phyloP scores from a whole-genome alignment of 106 monocot species.

The Gastrodia elata region DNA sequence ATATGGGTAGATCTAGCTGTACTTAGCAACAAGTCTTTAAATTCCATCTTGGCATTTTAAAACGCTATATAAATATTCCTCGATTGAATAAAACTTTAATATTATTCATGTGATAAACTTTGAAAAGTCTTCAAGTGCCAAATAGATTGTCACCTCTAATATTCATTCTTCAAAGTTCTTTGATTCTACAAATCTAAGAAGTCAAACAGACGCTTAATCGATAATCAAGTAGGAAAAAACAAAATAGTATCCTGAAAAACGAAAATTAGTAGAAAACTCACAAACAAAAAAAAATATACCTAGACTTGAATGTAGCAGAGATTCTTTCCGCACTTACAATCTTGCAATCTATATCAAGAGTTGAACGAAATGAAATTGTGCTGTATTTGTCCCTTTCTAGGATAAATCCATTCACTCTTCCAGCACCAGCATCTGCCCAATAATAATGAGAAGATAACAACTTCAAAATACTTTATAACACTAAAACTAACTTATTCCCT shows the following conservation, averaged over 20 bases:
- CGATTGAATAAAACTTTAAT: neutral
- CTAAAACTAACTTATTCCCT: neutral
- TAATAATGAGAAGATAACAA: slow-evolving; percentile 7
- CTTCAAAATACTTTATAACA: neutral
- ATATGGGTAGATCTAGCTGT: no score
- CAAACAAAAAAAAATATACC: slow-evolving; percentile 17
- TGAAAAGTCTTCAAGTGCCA: neutral
- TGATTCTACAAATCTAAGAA: neutral
- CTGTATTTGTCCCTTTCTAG: slow-evolving; percentile 34
- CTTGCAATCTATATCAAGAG: slow-evolving; percentile 11
- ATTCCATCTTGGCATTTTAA: no score
- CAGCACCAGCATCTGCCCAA: slow-evolving; percentile 32
- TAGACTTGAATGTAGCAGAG: slow-evolving; percentile 19
- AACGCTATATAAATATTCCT: neutral
- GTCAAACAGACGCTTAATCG: neutral
- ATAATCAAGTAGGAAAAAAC: neutral
- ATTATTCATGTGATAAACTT: neutral
- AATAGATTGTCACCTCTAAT: neutral
- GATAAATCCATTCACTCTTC: slow-evolving; percentile 34
- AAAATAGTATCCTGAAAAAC: neutral
- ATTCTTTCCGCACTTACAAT: slow-evolving; percentile 12
- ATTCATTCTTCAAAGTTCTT: neutral
- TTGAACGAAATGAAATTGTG: slow-evolving; percentile 5
- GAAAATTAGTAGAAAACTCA: neutral
- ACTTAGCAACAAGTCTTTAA: no score